Evolutionary conservation across 257 asterid genomes (phyloP).

Genomic region (Gentiana macrophylla): DNA sequence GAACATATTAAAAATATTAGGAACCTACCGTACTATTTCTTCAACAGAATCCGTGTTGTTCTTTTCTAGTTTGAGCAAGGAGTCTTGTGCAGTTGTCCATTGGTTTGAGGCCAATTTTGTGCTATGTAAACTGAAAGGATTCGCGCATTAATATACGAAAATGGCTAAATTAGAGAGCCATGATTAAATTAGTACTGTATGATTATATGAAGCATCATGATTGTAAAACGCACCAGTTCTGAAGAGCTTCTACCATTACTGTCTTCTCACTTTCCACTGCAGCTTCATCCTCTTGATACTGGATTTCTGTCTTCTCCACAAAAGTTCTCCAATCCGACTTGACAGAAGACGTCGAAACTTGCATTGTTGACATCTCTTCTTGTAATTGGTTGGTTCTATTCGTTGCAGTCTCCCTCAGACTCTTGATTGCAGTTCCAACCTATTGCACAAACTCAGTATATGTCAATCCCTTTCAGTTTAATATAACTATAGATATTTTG

Average conservation of each 20-base stretch:
- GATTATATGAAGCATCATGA: not conserved
- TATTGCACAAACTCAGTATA: not conserved
- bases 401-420: not conserved
- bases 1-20: not conserved
- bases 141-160: not conserved
- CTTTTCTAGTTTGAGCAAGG: not conserved
- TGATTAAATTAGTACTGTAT: not conserved
- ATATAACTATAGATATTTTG: not conserved
- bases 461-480: not conserved
- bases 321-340: not conserved
- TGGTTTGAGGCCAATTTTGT: not conserved
- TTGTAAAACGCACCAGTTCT: not conserved
- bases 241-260: not conserved
- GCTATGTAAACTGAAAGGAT: not conserved
- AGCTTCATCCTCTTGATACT: not conserved
- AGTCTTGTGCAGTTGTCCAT: not conserved
- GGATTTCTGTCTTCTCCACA: not conserved
- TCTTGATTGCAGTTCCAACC: not conserved
- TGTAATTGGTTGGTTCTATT: not conserved
- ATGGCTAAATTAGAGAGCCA: not conserved
- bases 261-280: not conserved
- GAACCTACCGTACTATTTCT: no score
- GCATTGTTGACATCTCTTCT: not conserved
- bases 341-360: not conserved
- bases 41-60: not conserved